A percentile compares a stretch with the other conserved stretches of the same genome.
Conservation (phyloP, 1,139 yeast species). For the Suhomyces bribrorum region DNA sequence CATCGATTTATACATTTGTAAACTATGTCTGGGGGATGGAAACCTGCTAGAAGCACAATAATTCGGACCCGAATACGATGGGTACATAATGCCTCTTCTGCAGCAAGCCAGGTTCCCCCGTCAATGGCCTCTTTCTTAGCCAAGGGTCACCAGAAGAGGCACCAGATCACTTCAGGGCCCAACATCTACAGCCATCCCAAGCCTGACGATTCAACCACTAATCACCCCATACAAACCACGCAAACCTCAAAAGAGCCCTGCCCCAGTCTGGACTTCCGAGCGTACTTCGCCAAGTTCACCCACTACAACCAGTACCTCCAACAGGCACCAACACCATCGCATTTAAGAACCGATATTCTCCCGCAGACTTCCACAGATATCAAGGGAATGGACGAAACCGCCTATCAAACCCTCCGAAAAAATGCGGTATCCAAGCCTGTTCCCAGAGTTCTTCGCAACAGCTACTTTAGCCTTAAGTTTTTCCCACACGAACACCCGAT, state of each 20-base stretch:
- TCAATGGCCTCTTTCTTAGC: background rate
- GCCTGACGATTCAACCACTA: no score
- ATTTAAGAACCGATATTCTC: conserved; percentile 15
- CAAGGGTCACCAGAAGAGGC: background rate
- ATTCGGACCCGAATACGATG: background rate
- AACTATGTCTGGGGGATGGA: no score
- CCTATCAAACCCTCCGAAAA: conserved; percentile 20
- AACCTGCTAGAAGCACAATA: background rate
- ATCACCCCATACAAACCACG: background rate
- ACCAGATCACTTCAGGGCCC: no score
- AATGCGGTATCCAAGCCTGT: conserved; percentile 16
- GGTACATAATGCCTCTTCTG: background rate
- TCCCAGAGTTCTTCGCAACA: conserved; percentile 24
- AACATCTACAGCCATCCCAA: no score
- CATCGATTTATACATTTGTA: no score
- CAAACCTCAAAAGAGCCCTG: no score
- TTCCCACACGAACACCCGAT: conserved; percentile 28
- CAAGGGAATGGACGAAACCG: conserved; percentile 36
- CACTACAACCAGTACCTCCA: conserved; percentile 9
- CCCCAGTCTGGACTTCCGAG: conserved; percentile 7
- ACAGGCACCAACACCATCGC: conserved; percentile 10
- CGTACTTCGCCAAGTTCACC: conserved; percentile 1
- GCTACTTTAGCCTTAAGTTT: conserved; percentile 30
- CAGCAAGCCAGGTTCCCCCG: background rate
- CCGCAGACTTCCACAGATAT: conserved; percentile 38